Conservation (phyloP, 345 rosid genomes). For the thale cress (Arabidopsis thaliana) region TAIR10.1 NC_003070.9:18100501-18101000, state of each 20-base stretch:
- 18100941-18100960: not conserved
- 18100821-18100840: slow-evolving; percentile 77
- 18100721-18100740: slow-evolving; percentile 58
- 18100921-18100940: not conserved
- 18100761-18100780: slow-evolving; percentile 68
- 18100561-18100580: slow-evolving; percentile 76
- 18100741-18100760: slow-evolving; percentile 50
- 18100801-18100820: slow-evolving; percentile 58
- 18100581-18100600: slow-evolving; percentile 60
- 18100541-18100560: slow-evolving; percentile 52
- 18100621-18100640: slow-evolving; percentile 56
- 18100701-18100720: slow-evolving; percentile 49
- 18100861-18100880: slow-evolving; percentile 67
- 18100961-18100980: not conserved
- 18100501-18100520: slow-evolving; percentile 41
- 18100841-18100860: slow-evolving; percentile 65
- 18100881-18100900: slow-evolving; percentile 69
- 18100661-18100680: not conserved
- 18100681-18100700: not conserved
- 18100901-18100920: not conserved
- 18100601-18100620: slow-evolving; percentile 74
- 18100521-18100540: slow-evolving; percentile 66
- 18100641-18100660: not conserved
- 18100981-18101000: slow-evolving; percentile 76
- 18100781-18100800: slow-evolving; percentile 59